A percentile compares a stretch with the other conserved stretches of the same genome.
phyloP scores from a whole-genome alignment of 2,329 filamentous ascomycete species.

The Sporothrix humicola region DNA sequence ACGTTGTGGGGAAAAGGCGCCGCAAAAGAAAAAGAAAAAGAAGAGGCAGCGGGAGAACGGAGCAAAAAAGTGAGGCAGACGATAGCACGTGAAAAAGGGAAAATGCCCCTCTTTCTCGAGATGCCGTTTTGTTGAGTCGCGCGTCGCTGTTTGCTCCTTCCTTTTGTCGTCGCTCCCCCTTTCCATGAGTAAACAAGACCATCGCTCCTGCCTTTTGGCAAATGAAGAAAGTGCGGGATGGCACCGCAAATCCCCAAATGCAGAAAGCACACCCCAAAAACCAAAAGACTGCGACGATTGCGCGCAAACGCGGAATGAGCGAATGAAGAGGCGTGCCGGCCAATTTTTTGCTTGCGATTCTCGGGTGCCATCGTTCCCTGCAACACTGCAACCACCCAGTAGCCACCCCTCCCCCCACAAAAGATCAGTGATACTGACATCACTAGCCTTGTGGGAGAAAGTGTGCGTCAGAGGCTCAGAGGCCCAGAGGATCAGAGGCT shows the following conservation, averaged over 20 bases:
- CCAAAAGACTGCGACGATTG: neutral
- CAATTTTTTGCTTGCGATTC: neutral
- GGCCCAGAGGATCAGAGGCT: neutral
- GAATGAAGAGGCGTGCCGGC: neutral
- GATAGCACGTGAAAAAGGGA: neutral
- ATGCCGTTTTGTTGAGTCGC: neutral
- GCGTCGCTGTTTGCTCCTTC: neutral
- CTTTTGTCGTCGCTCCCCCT: neutral
- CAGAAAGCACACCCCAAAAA: neutral
- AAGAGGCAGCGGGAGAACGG: neutral
- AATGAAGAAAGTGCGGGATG: constrained; percentile 38
- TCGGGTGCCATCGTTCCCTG: constrained; percentile 8
- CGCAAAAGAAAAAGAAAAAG: constrained; percentile 10
- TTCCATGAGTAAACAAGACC: neutral
- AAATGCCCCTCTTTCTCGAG: neutral
- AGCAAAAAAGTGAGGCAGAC: neutral
- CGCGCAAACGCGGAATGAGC: constrained; percentile 14
- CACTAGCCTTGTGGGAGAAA: constrained; percentile 29
- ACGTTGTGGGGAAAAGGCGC: constrained; percentile 8
- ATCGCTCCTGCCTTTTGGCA: neutral
- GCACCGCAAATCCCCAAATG: constrained; percentile 37
- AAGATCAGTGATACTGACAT: constrained; percentile 29
- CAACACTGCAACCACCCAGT: constrained; percentile 1
- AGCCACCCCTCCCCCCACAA: constrained; percentile 19
- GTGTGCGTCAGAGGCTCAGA: neutral